Percentiles rank a stretch among this genome's conserved stretches.
Evolutionary conservation across 2,329 filamentous ascomycete genomes (phyloP).

Genomic region (Hypomyces rosellus): DNA sequence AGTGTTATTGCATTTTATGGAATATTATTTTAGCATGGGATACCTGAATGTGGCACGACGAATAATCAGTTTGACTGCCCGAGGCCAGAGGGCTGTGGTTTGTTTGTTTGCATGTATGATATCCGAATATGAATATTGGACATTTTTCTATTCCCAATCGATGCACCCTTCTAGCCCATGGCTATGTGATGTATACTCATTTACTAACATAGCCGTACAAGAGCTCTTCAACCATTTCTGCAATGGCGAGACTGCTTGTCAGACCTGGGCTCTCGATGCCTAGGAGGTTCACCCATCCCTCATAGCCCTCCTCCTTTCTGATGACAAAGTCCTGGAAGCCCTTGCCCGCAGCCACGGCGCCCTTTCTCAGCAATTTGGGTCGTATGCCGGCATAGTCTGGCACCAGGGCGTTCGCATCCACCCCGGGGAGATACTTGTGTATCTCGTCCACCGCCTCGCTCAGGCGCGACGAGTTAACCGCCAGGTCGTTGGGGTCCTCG

Average conservation of each 20-base stretch:
- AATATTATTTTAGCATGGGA: constrained; percentile 6
- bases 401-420: constrained; percentile 59
- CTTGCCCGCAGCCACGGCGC: constrained; percentile 55
- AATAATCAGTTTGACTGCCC: not conserved
- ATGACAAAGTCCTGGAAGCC: constrained; percentile 84
- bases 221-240: constrained; percentile 59
- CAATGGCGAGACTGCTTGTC: constrained; percentile 82
- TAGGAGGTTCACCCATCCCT: constrained; percentile 81
- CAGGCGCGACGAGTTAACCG: constrained; percentile 58
- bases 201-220: constrained; percentile 33
- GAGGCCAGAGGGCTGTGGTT: not conserved
- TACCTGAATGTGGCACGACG: not conserved
- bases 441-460: constrained; percentile 68
- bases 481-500: constrained; percentile 60
- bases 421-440: constrained; percentile 65
- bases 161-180: too few species aligned
- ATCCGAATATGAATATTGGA: constrained; percentile 2
- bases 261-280: constrained; percentile 92
- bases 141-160: not conserved
- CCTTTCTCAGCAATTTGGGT: constrained; percentile 65
- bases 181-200: not conserved
- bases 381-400: constrained; percentile 89
- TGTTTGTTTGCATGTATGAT: constrained; percentile 7
- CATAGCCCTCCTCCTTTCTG: constrained; percentile 65
- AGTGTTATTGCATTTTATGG: not conserved